phyloP scores from a whole-genome alignment of 139 green algal species.

The Zygnema cylindricum region DNA sequence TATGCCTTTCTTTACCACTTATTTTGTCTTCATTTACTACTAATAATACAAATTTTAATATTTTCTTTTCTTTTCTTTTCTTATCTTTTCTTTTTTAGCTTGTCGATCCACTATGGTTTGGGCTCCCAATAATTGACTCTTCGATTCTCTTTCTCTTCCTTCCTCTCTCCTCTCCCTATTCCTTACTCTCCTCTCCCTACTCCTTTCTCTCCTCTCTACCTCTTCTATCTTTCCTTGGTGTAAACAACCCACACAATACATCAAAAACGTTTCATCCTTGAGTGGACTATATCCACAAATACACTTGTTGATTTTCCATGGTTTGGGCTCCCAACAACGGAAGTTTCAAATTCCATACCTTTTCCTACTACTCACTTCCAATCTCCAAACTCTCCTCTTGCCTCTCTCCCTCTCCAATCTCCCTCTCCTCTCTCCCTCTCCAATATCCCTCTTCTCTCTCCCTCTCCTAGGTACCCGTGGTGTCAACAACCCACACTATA shows the following conservation, averaged over 20 bases:
- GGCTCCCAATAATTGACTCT: background rate
- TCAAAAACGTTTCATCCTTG: constrained; percentile 23
- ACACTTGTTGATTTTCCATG: background rate
- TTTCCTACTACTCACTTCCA: background rate
- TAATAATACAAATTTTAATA: too few relatives aligned
- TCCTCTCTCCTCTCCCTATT: background rate
- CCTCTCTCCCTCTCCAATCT: background rate
- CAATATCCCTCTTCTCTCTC: background rate
- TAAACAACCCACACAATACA: constrained; percentile 3
- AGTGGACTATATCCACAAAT: background rate
- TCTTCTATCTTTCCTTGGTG: constrained; percentile 1
- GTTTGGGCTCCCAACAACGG: background rate
- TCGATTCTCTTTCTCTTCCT: background rate
- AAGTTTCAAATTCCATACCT: background rate
- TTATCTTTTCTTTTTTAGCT: too few relatives aligned
- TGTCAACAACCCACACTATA: constrained; percentile 10
- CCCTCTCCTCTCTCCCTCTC: background rate
- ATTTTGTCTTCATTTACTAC: too few relatives aligned
- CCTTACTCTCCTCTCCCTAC: background rate
- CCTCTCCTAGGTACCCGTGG: constrained; percentile 12
- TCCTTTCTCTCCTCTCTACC: background rate
- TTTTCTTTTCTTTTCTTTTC: too few relatives aligned
- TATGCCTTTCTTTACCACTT: background rate
- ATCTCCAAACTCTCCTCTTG: background rate
- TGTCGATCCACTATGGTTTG: background rate